Evolutionary conservation across 2,329 filamentous ascomycete genomes (phyloP), one percentile per base, ranked within the genome.

Genomic region (Tolypocladium tropicale): DNA sequence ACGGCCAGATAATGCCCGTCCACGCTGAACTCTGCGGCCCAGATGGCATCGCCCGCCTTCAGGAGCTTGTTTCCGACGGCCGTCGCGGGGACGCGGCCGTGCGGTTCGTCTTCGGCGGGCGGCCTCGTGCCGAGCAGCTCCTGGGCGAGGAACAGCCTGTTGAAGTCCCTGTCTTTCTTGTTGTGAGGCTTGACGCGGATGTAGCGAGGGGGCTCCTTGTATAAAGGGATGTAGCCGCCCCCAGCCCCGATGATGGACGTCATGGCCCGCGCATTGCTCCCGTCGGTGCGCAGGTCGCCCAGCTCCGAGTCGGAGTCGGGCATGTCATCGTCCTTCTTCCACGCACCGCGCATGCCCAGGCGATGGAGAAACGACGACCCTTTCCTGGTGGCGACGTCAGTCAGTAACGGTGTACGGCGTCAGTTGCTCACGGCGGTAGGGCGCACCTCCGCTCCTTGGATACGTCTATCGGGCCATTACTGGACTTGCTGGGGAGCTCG

Each of bases 1-100:
- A 90, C 90, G 6, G 94, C 94, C 21, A 99, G 77, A 68, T 92
- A 96, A 65, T 80, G 89, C 6, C 94, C 94, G 73, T 97, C 93
- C 58, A 86, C 86, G 65, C 93, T 97, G 66, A 97, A 97, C 65
- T 94, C 89, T 60, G 90, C 83, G 0, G 93, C 86, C 94, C 94
- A 99, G 36, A 96, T 85, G 0, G 94, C 91, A 58, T 88, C 81
- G 39, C 77, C 77, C 9, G 74, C 75, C 46, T 72, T 70, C 4
- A 73, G 60, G 36, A 74, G 68, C 59, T 72, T 75, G 57, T 71
- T 74, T 50, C 72, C 73, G 14, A 73, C 68, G 16, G 70, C 68
- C 2, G 70, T 73, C 4, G 68, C 67, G 28, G 69, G 69, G 6
- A 63, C 64, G 18, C 70, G 68, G 21, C 65, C 62, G 2, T 63